Evolutionary conservation across 345 rosid genomes (phyloP).

Genomic region (Hibiscus syriacus): DNA sequence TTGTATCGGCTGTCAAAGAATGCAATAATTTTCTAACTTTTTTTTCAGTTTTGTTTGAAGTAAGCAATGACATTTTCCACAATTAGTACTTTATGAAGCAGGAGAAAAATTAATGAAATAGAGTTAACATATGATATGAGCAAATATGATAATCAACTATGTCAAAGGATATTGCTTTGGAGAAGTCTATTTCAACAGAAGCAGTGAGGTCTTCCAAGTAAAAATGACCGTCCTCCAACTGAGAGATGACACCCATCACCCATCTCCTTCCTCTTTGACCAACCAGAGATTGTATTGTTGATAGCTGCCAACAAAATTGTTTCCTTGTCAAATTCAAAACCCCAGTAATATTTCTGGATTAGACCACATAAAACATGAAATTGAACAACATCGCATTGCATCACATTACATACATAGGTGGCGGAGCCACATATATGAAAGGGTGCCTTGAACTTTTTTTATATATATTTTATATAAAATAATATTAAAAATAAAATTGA

Average conservation of each 20-base stretch:
- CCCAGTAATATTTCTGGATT: background rate
- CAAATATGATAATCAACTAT: background rate
- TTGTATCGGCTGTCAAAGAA: slow-evolving; percentile 68
- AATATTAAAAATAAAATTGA: too few relatives aligned
- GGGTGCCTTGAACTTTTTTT: too few relatives aligned
- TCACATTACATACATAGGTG: too few relatives aligned
- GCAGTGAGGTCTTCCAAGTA: slow-evolving; percentile 87
- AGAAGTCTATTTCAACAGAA: slow-evolving; percentile 81
- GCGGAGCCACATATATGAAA: too few relatives aligned
- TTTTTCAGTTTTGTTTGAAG: background rate
- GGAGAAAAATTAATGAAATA: background rate
- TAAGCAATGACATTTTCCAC: background rate
- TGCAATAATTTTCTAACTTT: background rate
- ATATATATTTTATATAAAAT: too few relatives aligned
- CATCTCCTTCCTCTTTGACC: slow-evolving; percentile 75
- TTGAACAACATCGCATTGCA: too few relatives aligned
- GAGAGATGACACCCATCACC: slow-evolving; percentile 97
- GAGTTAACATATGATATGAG: background rate
- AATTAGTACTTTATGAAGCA: background rate
- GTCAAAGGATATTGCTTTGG: slow-evolving; percentile 89
- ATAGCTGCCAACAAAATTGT: slow-evolving; percentile 37
- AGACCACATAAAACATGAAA: background rate
- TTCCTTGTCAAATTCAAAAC: background rate
- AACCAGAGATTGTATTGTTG: slow-evolving; percentile 73
- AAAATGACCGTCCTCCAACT: slow-evolving; percentile 97